These are phyloP conservation scores for Fusarium circinatum DNA, from an alignment of 2,329 filamentous ascomycete species.

Conservation along the genomic window DNA sequence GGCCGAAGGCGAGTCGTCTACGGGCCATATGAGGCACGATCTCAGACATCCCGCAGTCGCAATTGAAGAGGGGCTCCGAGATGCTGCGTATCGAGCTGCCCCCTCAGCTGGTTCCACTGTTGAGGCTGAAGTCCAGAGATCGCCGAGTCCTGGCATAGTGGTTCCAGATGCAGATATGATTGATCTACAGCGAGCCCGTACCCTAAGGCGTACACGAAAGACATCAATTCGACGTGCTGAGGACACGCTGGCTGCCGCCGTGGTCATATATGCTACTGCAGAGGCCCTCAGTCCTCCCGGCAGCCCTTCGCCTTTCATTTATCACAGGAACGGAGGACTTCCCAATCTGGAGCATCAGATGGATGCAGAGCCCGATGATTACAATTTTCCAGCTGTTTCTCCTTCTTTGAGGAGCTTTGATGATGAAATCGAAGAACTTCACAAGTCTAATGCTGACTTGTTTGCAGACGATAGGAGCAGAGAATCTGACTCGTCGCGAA, in stretches of 20 bases:
- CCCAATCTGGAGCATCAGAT: slow-evolving; percentile 43
- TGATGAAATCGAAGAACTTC: slow-evolving; percentile 53
- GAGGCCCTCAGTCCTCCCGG: slow-evolving; percentile 57
- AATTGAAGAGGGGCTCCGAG: slow-evolving; percentile 25
- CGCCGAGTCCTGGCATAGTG: slow-evolving; percentile 59
- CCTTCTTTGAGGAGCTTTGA: slow-evolving; percentile 48
- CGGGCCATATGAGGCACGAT: slow-evolving; percentile 16
- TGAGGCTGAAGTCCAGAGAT: slow-evolving; percentile 37
- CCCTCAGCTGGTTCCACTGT: neutral
- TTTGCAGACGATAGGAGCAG: slow-evolving; percentile 62
- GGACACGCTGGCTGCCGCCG: slow-evolving; percentile 64
- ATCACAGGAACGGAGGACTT: slow-evolving; percentile 40
- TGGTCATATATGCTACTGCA: slow-evolving; percentile 63
- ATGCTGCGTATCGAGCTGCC: slow-evolving; percentile 23
- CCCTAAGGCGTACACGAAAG: slow-evolving; percentile 57
- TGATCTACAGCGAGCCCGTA: slow-evolving; percentile 54
- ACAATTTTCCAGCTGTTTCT: slow-evolving; percentile 48
- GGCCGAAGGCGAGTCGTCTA: slow-evolving; percentile 26
- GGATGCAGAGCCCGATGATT: slow-evolving; percentile 41
- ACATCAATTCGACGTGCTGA: slow-evolving; percentile 59
- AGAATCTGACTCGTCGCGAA: slow-evolving; percentile 49
- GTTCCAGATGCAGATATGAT: slow-evolving; percentile 55
- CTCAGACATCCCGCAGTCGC: slow-evolving; percentile 25
- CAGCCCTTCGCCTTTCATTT: slow-evolving; percentile 45
- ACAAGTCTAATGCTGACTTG: slow-evolving; percentile 64